These are phyloP conservation scores for Salix udensis DNA, from an alignment of 345 rosid genomes.

Conservation along the genomic window DNA sequence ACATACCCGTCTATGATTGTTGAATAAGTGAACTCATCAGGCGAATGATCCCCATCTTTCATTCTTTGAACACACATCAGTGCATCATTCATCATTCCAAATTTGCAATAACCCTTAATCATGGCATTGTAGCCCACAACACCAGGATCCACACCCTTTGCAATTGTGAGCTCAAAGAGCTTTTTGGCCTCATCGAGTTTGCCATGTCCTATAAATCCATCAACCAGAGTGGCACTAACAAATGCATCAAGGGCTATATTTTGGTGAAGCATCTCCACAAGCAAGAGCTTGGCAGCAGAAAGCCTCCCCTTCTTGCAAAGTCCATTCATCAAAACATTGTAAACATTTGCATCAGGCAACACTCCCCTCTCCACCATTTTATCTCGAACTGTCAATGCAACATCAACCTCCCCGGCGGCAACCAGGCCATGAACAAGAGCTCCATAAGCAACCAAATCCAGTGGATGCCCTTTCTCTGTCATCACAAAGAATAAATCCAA, in stretches of 20 bases:
- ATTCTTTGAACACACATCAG: conserved; percentile 48
- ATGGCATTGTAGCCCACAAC: conserved; percentile 67
- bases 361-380: conserved; percentile 62
- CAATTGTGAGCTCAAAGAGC: conserved; percentile 47
- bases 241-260: conserved; percentile 59
- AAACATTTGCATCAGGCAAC: conserved; percentile 70
- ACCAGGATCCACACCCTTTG: conserved; percentile 55
- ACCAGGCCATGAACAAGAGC: conserved; percentile 72
- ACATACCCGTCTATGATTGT: conserved; percentile 72
- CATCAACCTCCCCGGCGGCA: conserved; percentile 57
- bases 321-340: conserved; percentile 79
- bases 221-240: conserved; percentile 66
- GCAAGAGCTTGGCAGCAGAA: conserved; percentile 55
- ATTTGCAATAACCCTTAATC: conserved; percentile 87
- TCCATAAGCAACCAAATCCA: conserved; percentile 74
- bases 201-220: conserved; percentile 64
- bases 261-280: conserved; percentile 71
- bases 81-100: conserved; percentile 67
- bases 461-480: conserved; percentile 63
- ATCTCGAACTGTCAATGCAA: conserved; percentile 47
- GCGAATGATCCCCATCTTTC: conserved; percentile 41
- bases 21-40: conserved; percentile 76
- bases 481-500: conserved; percentile 59
- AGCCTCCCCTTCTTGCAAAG: conserved; percentile 72
- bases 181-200: conserved; percentile 59